These are phyloP conservation scores for Bodo saltans DNA, from an alignment of 78 protist genomes.

Conservation along the genomic window DNA sequence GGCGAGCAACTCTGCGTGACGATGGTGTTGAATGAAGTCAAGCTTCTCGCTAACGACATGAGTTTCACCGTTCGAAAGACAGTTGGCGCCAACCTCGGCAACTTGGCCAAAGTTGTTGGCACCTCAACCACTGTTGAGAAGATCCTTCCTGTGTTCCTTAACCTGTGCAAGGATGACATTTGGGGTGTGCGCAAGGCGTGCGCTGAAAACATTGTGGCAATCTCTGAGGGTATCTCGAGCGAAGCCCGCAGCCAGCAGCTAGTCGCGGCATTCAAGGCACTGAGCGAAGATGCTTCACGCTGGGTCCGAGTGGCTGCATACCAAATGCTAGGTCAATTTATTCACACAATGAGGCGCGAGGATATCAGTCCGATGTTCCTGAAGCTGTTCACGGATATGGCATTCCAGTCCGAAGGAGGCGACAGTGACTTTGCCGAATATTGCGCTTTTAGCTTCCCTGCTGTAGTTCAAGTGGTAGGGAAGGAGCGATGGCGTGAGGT, in stretches of 20 bases:
- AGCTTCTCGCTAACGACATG: constrained; percentile 25
- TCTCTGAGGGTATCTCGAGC: neutral
- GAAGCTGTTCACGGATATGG: constrained; percentile 1
- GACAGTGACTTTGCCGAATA: constrained; percentile 37
- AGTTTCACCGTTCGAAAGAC: constrained; percentile 47
- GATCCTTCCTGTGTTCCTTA: constrained; percentile 12
- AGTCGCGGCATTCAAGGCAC: neutral
- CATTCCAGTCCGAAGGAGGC: constrained; percentile 10
- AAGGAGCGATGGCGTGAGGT: constrained; percentile 42
- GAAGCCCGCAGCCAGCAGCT: neutral
- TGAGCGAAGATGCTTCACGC: constrained; percentile 30
- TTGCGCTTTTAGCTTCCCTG: constrained; percentile 66
- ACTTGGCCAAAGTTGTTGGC: neutral
- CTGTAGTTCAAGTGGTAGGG: constrained; percentile 45
- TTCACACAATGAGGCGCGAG: constrained; percentile 29
- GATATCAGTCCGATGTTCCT: constrained; percentile 11
- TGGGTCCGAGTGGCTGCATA: constrained; percentile 46
- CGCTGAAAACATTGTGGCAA: neutral
- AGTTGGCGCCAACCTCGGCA: constrained; percentile 4
- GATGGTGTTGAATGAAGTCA: constrained; percentile 34
- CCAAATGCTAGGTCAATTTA: constrained; percentile 37
- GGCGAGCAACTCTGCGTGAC: neutral
- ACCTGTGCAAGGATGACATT: constrained; percentile 37
- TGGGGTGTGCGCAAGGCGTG: constrained; percentile 69
- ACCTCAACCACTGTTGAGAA: neutral